Evolutionary conservation across 768 basidiomycete genomes (phyloP), one percentile per base, ranked within the genome.

Genomic region (Mycena vulgaris): DNA sequence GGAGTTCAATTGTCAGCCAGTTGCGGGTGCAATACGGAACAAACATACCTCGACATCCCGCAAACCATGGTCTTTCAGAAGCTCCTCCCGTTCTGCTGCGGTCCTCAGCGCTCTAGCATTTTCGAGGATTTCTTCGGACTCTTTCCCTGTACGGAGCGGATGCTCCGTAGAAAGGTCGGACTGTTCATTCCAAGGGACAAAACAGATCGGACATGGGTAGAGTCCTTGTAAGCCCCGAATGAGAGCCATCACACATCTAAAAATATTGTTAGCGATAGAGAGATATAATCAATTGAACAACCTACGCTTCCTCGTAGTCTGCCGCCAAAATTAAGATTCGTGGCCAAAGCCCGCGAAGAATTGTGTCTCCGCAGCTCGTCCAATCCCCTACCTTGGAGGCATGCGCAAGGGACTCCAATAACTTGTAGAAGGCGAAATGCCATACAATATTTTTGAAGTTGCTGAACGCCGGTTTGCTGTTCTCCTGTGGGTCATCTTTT

Each of bases 251-350:
- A 83, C 74, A 62, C 77, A 83, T 51, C 83, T 86, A 19, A 17
- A n/a, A 53, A 33, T 2, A 30, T 23, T 21, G 13, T 53, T 9
- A 53, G 52, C 52, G 35, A 35, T 4, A 14, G 7, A 23, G 31
- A 3, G 16, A 60, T 17, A 21, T 25, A 28, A 31, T 37, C 47
- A 63, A 31, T n/a, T 17, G 51, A 53, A 69, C n/a, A n/a, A 76
- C 81, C 16, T 78, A 87, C 86, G 83, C 80, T 76, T 88, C 85
- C 69, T 87, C 81, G 59, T 84, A 87, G 66, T 87, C 84, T 5
- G 81, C 80, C 7, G 80, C 83, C 3, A 85, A 68, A 10, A 85
- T 83, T 0, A 84, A 33, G 39, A 87, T 76, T 11, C 80, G 35
- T 1, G 83, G 84, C 33, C 77, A 87, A 0, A 87, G 49, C 14